A percentile compares a stretch with the other conserved stretches of the same genome.
phyloP scores from a whole-genome alignment of 2,329 filamentous ascomycete species.

The Venturia aucupariae region DNA sequence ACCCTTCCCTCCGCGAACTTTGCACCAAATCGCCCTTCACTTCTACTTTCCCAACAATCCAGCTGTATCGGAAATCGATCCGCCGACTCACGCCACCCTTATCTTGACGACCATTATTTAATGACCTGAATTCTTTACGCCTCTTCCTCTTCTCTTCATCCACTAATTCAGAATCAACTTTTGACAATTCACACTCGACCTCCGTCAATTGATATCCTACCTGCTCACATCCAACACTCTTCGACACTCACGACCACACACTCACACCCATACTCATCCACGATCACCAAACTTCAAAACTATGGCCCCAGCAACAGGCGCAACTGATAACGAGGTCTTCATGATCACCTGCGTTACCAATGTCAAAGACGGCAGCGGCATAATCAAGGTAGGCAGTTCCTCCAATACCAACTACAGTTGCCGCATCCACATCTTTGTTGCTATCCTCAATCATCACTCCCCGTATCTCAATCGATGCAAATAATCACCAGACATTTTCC shows the following conservation, averaged over 20 bases:
- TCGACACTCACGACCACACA: not conserved
- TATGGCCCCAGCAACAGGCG: not conserved
- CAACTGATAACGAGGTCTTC: not conserved
- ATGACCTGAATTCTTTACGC: not conserved
- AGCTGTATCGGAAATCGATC: not conserved
- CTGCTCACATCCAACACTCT: not conserved
- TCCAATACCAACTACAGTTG: not conserved
- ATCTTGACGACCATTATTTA: not conserved
- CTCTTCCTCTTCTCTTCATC: not conserved
- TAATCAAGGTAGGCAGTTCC: not conserved
- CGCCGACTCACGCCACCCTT: not conserved
- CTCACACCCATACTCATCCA: not conserved
- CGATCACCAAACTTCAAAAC: not conserved
- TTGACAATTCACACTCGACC: not conserved
- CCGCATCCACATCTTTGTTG: not conserved
- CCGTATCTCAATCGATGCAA: no score
- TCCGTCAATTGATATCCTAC: not conserved
- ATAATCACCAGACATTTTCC: no score
- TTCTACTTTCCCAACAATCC: not conserved
- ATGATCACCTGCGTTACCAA: not conserved
- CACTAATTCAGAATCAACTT: not conserved
- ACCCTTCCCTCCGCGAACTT: not conserved
- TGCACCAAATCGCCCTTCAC: not conserved
- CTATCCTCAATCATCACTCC: no score
- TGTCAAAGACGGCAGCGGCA: not conserved